Evolutionary conservation across 2,329 filamentous ascomycete species (phyloP), one percentile per base, ranked within the genome.

Genomic region (Penicillium hesseltinei): DNA sequence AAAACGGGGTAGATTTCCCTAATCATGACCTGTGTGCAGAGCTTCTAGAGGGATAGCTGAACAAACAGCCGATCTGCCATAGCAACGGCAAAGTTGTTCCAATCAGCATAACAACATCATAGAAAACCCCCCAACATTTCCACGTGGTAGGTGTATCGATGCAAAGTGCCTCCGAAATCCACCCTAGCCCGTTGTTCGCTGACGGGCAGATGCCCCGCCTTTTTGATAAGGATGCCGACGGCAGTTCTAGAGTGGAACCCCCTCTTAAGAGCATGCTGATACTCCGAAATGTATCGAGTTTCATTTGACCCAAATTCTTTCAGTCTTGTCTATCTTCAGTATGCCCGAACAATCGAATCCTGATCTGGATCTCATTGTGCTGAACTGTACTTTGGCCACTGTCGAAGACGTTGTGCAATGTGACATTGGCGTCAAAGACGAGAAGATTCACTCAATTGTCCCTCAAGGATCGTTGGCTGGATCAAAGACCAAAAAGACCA

Each of bases 391-490:
- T 35, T 47, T 47, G 29, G 44, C 29, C 19, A 47, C 44, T 4
- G 29, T 17, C 23, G 29, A 47, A 35, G 31, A 46, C 11, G 13
- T 51, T 17, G n/a, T 39, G 5, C 36, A 39, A 23, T 62, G 51
- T 40, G 59, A 58, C 39, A 56, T 62, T 21, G 54, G 60, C 15
- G 36, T 62, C n/a, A 58, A 60, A 38, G 21, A 60, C 40, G 60
- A 52, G 15, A 62, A 58, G 11, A 48, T 62, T 5, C 51, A 50
- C 25, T 29, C 51, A 7, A 49, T 55, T 19, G 47, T 57, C 53
- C 48, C 19, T 10, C 3, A 33, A 48, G 2, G 56, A 59, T 23
- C 56, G 6, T 19, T 61, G 21, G n/a, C 25, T 21, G 52, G 50
- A 4, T 50, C 33, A 13, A 39, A 45, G 43, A 13, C 29, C 8